Conservation (phyloP, 2,329 filamentous ascomycete genomes). For the Aspergillus flavus region DNA sequence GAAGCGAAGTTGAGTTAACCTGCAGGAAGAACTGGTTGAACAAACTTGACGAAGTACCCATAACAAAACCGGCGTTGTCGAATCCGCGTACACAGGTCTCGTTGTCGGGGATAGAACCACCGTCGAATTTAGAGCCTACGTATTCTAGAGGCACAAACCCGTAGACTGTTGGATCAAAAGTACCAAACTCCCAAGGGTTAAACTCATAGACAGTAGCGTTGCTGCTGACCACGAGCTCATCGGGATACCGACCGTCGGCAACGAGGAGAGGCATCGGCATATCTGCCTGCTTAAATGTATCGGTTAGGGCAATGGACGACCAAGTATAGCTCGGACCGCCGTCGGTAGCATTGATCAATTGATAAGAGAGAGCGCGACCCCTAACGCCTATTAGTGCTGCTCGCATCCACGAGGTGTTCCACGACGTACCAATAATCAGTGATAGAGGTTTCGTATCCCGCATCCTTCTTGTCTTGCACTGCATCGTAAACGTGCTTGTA, state of each 20-base stretch:
- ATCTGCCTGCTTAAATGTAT: constrained; percentile 61
- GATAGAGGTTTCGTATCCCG: constrained; percentile 69
- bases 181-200: constrained; percentile 76
- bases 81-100: constrained; percentile 73
- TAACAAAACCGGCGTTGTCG: constrained; percentile 78
- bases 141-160: constrained; percentile 71
- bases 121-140: constrained; percentile 70
- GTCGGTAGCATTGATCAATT: constrained; percentile 73
- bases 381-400: constrained; percentile 18
- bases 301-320: constrained; percentile 69
- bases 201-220: constrained; percentile 77
- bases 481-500: constrained; percentile 61
- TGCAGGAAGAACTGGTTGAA: constrained; percentile 78
- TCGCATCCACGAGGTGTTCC: not conserved
- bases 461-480: constrained; percentile 64
- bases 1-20: constrained; percentile 57
- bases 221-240: constrained; percentile 61
- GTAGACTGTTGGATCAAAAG: constrained; percentile 70
- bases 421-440: constrained; percentile 75
- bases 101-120: constrained; percentile 58
- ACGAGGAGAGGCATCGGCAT: constrained; percentile 73
- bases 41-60: constrained; percentile 80
- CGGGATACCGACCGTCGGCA: constrained; percentile 65
- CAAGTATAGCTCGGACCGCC: constrained; percentile 78
- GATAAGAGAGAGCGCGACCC: constrained; percentile 77